Base-by-base conservation (phyloP, 352 stramenopile genomes). In the Pythium chondricola region DNA sequence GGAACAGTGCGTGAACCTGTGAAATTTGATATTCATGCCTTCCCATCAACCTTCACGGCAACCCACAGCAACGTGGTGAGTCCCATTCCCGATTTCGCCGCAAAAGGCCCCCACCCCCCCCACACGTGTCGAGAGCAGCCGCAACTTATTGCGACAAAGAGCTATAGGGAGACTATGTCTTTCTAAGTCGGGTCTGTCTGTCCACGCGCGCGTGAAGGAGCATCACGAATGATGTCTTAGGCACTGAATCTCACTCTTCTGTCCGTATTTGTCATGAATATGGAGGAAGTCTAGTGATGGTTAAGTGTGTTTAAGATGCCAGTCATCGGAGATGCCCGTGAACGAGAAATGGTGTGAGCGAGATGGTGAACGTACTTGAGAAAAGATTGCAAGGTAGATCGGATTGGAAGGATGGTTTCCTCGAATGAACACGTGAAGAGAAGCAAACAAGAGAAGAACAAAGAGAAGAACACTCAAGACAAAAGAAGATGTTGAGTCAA, bases 141-240 rank as follows among this genome's bases (percentile, higher is more conserved):
- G 74, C 76, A 85, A 69, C 60, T 77, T 51, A 68, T 74, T 70
- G 75, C 79, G 69, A 85, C 74, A 65, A 85, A 70, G 68, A 69
- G 46, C 78, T 71, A 55, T 74, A 83, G 73, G 73, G 69, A 87
- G 75, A 85, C 77, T 67, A 89, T 89, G 77, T 85, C 77, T 89
- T 89, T 89, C 77, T 89, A 89, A 89, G 74, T 86, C 80, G 77
- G 74, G 45, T 76, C 56, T 69, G 61, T 69, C 72, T 84, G 74
- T 81, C 70, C 58, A 50, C 71, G 62, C 75, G 72, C 45, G 50
- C 43, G 56, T 54, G 40, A 47, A 54, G 39, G 48, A 63, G 61
- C 66, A 74, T 85, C 73, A 85, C 75, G 71, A 84, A 61, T 80
- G 69, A 83, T 80, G 53, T 86, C 74, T 78, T 86, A 54, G 37